These are phyloP conservation scores for Lagenidium giganteum DNA, from an alignment of 352 stramenopile genomes.

Conservation along the genomic window DNA sequence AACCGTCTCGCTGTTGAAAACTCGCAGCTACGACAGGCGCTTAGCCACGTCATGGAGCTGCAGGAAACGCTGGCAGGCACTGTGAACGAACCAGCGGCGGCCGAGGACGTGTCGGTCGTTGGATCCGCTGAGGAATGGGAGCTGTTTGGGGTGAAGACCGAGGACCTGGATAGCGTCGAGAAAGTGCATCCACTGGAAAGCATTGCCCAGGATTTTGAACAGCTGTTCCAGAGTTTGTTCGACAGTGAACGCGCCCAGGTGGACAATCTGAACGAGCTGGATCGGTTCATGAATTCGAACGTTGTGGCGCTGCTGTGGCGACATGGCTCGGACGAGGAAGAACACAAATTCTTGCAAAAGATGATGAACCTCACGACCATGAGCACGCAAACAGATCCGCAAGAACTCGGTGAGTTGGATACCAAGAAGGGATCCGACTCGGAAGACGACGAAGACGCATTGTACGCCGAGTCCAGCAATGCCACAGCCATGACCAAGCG, in stretches of 20 bases:
- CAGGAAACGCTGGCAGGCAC: slow-evolving; percentile 4
- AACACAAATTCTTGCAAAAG: slow-evolving; percentile 45
- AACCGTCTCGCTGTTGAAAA: slow-evolving; percentile 52
- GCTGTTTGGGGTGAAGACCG: slow-evolving; percentile 31
- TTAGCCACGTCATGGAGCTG: slow-evolving; percentile 30
- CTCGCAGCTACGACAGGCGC: slow-evolving; percentile 32
- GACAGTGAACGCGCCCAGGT: slow-evolving; percentile 34
- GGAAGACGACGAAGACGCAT: slow-evolving; percentile 7
- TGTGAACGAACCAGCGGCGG: slow-evolving; percentile 5
- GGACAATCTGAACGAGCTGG: slow-evolving; percentile 42
- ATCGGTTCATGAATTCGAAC: slow-evolving; percentile 67
- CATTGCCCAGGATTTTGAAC: slow-evolving; percentile 49
- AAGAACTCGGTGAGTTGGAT: slow-evolving; percentile 12
- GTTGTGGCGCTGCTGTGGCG: slow-evolving; percentile 63
- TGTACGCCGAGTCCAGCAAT: slow-evolving; percentile 19
- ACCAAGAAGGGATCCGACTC: slow-evolving; percentile 11
- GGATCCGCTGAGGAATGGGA: slow-evolving; percentile 39
- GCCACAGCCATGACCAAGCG: slow-evolving; percentile 32
- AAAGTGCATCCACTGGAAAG: slow-evolving; percentile 46
- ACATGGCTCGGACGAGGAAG: slow-evolving; percentile 43
- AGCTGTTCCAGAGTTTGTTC: slow-evolving; percentile 40
- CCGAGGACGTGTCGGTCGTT: slow-evolving; percentile 16
- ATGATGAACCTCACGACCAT: slow-evolving; percentile 40
- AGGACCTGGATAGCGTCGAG: slow-evolving; percentile 32
- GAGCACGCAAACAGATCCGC: slow-evolving; percentile 32